Evolutionary conservation across 768 basidiomycete species (phyloP).

Genomic region (Sarcodon sp.): DNA sequence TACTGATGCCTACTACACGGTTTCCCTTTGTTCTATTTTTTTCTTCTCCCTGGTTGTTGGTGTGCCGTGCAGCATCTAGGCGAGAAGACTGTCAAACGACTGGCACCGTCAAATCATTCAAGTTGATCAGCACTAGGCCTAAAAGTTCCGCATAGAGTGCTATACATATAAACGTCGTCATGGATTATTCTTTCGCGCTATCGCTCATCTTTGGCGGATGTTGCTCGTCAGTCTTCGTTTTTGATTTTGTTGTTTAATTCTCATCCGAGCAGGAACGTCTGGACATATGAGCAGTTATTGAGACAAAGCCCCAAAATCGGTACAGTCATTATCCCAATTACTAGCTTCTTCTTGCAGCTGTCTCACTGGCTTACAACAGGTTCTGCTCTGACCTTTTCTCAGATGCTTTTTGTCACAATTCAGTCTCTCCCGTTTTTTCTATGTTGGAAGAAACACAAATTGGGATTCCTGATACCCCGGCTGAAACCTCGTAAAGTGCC

Average conservation of each 20-base stretch:
- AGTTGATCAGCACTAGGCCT: too few relatives aligned
- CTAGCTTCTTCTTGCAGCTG: constrained; percentile 1
- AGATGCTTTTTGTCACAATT: constrained; percentile 67
- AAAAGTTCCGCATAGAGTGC: neutral
- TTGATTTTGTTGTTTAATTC: neutral
- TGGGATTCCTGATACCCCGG: constrained; percentile 24
- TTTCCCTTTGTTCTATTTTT: neutral
- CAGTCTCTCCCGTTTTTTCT: constrained; percentile 58
- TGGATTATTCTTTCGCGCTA: constrained; percentile 28
- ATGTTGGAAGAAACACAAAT: constrained; percentile 11
- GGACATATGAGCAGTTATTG: constrained; percentile 65
- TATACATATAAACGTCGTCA: neutral
- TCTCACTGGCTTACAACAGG: constrained; percentile 24
- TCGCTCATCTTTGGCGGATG: constrained; percentile 72
- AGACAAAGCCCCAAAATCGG: constrained; percentile 57
- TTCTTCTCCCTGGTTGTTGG: neutral
- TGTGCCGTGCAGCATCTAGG: too few relatives aligned
- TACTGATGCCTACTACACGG: neutral
- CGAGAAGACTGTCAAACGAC: too few relatives aligned
- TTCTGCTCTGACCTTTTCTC: constrained; percentile 73
- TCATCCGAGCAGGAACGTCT: constrained; percentile 44
- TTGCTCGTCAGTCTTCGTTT: constrained; percentile 47
- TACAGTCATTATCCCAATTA: constrained; percentile 15
- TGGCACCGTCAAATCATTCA: too few relatives aligned
- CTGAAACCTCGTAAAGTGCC: constrained; percentile 63